A percentile compares a stretch with the other conserved stretches of the same genome.
phyloP scores from a whole-genome alignment of 208 protist species.

The Leishmania amazonensis region DNA sequence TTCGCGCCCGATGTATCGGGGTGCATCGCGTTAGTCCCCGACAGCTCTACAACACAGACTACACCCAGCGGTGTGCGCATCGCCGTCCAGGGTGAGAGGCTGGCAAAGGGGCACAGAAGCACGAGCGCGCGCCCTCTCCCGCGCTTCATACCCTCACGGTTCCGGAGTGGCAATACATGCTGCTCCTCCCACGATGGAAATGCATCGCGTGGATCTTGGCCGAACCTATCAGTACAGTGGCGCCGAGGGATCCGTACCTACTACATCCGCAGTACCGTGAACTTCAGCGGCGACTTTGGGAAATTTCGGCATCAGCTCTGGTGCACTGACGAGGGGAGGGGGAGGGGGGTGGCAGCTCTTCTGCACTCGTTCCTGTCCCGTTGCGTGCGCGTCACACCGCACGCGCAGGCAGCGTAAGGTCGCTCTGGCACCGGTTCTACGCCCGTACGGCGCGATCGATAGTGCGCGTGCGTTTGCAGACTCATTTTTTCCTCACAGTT shows the following conservation, averaged over 20 bases:
- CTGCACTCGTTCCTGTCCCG: constrained; percentile 13
- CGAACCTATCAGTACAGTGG: too few relatives aligned
- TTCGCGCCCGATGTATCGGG: constrained; percentile 34
- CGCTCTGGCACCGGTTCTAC: background rate
- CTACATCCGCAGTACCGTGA: constrained; percentile 37
- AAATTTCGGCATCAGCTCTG: constrained; percentile 26
- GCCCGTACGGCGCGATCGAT: background rate
- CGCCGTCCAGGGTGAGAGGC: constrained; percentile 31
- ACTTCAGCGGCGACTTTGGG: constrained; percentile 20
- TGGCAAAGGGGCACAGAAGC: background rate
- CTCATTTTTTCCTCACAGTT: background rate
- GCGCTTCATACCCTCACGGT: background rate
- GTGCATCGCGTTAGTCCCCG: constrained; percentile 36
- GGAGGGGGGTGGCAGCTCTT: background rate
- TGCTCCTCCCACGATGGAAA: too few relatives aligned
- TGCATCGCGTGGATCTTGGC: too few relatives aligned
- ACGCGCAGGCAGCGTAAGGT: background rate
- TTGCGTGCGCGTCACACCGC: background rate
- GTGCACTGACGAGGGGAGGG: background rate
- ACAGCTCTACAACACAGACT: constrained; percentile 50
- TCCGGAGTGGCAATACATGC: constrained; percentile 31
- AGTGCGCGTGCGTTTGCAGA: background rate
- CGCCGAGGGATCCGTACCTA: constrained; percentile 19
- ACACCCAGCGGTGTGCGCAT: constrained; percentile 31
- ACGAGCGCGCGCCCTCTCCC: constrained; percentile 26